A percentile compares a stretch with the other conserved stretches of the same genome.
Evolutionary conservation across 148 eudicot species (phyloP).

Genomic region (Fallopia convolvulus): DNA sequence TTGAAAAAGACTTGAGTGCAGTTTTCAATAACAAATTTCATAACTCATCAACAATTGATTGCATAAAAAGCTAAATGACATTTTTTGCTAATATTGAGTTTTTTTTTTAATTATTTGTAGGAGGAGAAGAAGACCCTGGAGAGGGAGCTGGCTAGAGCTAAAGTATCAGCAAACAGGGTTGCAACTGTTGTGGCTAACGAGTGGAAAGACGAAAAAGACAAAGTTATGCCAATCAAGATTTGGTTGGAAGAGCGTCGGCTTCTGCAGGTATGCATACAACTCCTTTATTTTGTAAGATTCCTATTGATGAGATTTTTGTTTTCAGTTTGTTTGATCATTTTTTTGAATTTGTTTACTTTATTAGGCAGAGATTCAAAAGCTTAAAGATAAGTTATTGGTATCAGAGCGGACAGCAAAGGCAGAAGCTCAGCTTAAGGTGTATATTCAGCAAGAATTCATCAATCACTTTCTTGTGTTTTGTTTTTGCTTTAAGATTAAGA

Average conservation of each 20-base stretch:
- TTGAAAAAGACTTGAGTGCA: background rate
- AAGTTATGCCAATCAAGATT: conserved; percentile 93
- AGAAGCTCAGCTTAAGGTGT: conserved; percentile 85
- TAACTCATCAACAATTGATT: background rate
- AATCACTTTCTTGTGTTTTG: background rate
- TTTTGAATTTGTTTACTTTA: conserved; percentile 2
- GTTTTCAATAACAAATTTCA: background rate
- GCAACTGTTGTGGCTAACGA: conserved; percentile 85
- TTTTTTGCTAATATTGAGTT: too few relatives aligned
- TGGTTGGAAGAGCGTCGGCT: conserved; percentile 84
- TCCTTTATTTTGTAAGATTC: background rate
- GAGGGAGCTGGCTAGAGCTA: conserved; percentile 84
- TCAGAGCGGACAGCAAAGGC: conserved; percentile 84
- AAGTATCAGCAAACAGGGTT: conserved; percentile 83
- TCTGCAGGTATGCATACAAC: conserved; percentile 46
- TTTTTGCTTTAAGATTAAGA: background rate
- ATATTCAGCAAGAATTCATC: background rate
- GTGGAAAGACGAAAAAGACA: conserved; percentile 90
- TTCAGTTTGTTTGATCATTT: background rate
- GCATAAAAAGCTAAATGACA: too few relatives aligned
- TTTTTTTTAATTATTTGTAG: conserved; percentile 20
- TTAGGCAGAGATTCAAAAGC: conserved; percentile 80
- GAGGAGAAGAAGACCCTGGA: conserved; percentile 83
- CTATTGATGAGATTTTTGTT: background rate
- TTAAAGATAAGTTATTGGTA: conserved; percentile 63